Conservation (phyloP, 495 filamentous ascomycete genomes). For the Hyaloscypha hepaticicola region DNA sequence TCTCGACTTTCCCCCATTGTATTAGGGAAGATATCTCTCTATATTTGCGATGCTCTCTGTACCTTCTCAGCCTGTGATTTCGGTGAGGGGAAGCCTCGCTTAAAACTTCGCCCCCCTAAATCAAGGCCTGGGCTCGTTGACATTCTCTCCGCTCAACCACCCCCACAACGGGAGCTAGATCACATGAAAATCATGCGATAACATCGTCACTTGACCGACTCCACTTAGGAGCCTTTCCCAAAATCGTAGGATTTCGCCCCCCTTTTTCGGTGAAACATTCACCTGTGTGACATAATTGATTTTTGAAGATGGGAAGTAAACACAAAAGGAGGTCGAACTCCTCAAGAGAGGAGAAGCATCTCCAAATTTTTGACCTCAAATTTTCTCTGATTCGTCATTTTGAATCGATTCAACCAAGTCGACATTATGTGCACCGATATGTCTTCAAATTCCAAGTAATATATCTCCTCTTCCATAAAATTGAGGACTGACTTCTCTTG, state of each 20-base stretch:
- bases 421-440: neutral
- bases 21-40: too few relatives aligned
- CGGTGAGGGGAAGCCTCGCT: neutral
- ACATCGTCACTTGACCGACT: neutral
- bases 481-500: neutral
- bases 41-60: neutral
- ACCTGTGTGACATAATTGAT: neutral
- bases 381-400: too few relatives aligned
- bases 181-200: neutral
- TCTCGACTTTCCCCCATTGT: too few relatives aligned
- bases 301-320: neutral
- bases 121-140: neutral
- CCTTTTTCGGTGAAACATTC: neutral
- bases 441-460: neutral
- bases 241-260: neutral
- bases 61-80: too few relatives aligned
- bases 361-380: too few relatives aligned
- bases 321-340: neutral
- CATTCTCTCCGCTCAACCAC: slow-evolving; percentile 4
- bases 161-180: neutral
- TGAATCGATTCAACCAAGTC: too few relatives aligned
- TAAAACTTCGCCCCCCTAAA: neutral
- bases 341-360: too few relatives aligned
- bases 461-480: neutral
- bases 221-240: neutral